Base-by-base conservation (phyloP, 768 basidiomycete species). In the Kwoniella newhampshirensis region DNA sequence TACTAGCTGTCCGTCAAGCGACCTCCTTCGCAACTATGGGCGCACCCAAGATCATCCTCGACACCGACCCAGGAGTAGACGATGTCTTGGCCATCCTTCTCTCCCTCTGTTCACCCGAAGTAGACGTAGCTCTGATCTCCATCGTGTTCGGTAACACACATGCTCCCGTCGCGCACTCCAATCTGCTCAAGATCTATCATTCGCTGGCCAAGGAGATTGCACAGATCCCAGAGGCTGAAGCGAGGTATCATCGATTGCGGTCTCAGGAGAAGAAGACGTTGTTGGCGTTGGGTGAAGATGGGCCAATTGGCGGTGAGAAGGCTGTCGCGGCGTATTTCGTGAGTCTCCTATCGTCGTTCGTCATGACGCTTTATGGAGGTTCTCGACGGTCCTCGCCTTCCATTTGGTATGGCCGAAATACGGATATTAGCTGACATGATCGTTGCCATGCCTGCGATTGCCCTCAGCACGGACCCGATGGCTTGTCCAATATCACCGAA, bases 261-360 rank as follows among this genome's bases (percentile, higher is more conserved):
- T 57, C 44, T 30, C 52, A 59, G 57, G 47, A 28, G 4, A 56
- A 49, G 1, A 87, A 82, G 63, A 85, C 87, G 0, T 79, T 87
- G 37, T 79, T 94, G 39, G 84, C 81, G 2, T 74, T 80, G 36
- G 92, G 91, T 1, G 80, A 83, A 30, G 76, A 78, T 11, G 81
- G 81, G 0, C 91, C 91, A 9, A 80, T 91, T 1, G 79, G 82
- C 47, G 91, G 90, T 2, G 83, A 84, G 18, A 71, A 82, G 6
- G 86, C 88, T 68, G 85, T 81, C 49, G 92, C 91, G 13, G 81
- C 85, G 61, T 91, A 89, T 72, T 94, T 96, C 45, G 76, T 76
- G 63, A 56, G 76, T 71, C 32, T 32, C 32, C 6, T n/a, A 8
- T 12, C 43, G 32, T 6, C 13, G 32, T 32, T n/a, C 18, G 4